Conservation (phyloP, 1,284 basidiomycete species). For the Volvariella surrecta region DNA sequence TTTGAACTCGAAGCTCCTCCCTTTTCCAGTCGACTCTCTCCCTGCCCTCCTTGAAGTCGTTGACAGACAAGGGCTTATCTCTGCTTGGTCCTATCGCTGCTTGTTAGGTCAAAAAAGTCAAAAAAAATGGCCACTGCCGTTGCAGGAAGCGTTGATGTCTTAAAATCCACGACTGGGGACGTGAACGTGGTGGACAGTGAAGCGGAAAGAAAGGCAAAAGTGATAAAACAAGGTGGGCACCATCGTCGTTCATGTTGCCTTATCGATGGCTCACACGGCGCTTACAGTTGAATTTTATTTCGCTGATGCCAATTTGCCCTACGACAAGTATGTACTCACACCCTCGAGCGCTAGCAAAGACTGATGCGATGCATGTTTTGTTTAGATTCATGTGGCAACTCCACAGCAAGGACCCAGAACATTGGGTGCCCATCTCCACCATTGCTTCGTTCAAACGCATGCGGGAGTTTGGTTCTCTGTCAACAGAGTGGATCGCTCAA, state of each 20-base stretch:
- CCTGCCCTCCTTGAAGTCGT: too few species aligned
- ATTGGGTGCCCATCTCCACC: slow-evolving; percentile 88
- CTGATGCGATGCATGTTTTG: neutral
- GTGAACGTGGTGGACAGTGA: neutral
- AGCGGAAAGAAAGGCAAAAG: neutral
- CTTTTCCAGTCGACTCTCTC: too few species aligned
- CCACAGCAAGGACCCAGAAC: slow-evolving; percentile 68
- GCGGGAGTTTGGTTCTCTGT: slow-evolving; percentile 60
- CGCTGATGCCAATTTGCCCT: slow-evolving; percentile 92
- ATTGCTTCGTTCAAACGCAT: slow-evolving; percentile 96
- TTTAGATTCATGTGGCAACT: slow-evolving; percentile 91
- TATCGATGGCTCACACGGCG: neutral
- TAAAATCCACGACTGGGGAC: neutral
- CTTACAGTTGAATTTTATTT: slow-evolving; percentile 93
- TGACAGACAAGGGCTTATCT: too few species aligned
- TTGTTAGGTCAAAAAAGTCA: too few species aligned
- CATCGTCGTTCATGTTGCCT: neutral
- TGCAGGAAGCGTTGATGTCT: too few species aligned
- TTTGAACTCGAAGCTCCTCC: too few species aligned
- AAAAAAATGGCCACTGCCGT: too few species aligned
- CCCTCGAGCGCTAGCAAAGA: neutral
- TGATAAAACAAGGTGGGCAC: neutral
- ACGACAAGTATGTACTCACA: slow-evolving; percentile 63
- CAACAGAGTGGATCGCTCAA: slow-evolving; percentile 57
- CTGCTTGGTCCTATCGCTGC: too few species aligned